A percentile compares a stretch with the other conserved stretches of the same genome.
These are phyloP conservation scores for Pisolithus microcarpus DNA, from an alignment of 768 basidiomycete genomes.

Conservation along the genomic window DNA sequence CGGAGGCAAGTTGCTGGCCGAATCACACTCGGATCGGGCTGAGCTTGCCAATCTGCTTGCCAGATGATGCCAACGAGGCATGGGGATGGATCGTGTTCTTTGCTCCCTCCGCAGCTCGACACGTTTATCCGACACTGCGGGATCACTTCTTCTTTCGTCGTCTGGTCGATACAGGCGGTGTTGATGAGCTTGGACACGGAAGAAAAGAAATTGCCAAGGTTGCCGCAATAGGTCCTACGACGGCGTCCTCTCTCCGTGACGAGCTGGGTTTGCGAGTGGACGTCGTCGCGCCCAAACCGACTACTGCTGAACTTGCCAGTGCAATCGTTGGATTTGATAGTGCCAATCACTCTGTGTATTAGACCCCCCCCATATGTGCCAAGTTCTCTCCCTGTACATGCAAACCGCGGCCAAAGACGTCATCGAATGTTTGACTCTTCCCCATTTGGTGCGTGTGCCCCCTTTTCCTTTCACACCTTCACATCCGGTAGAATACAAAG, in stretches of 20 bases:
- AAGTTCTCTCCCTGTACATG: neutral
- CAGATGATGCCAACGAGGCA: neutral
- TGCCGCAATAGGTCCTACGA: slow-evolving; percentile 68
- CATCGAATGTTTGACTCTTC: neutral
- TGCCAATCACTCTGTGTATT: neutral
- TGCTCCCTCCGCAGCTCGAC: slow-evolving; percentile 63
- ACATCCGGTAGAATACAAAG: neutral
- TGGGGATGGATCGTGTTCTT: slow-evolving; percentile 72
- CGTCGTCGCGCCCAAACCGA: slow-evolving; percentile 50
- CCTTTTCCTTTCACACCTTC: slow-evolving; percentile 4
- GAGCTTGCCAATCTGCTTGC: no score
- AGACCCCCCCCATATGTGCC: no score
- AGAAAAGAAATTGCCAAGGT: slow-evolving; percentile 25
- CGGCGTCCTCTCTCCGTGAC: slow-evolving; percentile 43
- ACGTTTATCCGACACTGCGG: slow-evolving; percentile 44
- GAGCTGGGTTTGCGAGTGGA: slow-evolving; percentile 43
- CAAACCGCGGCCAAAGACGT: no score
- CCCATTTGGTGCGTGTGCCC: neutral
- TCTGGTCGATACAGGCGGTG: neutral
- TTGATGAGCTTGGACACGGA: neutral
- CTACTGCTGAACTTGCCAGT: slow-evolving; percentile 40
- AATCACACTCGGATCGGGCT: no score
- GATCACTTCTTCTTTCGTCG: slow-evolving; percentile 38
- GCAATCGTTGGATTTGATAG: slow-evolving; percentile 22
- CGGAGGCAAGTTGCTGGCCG: no score